These are phyloP conservation scores for Elsinoe arachidis DNA, from an alignment of 2,329 filamentous ascomycete genomes.

Conservation along the genomic window DNA sequence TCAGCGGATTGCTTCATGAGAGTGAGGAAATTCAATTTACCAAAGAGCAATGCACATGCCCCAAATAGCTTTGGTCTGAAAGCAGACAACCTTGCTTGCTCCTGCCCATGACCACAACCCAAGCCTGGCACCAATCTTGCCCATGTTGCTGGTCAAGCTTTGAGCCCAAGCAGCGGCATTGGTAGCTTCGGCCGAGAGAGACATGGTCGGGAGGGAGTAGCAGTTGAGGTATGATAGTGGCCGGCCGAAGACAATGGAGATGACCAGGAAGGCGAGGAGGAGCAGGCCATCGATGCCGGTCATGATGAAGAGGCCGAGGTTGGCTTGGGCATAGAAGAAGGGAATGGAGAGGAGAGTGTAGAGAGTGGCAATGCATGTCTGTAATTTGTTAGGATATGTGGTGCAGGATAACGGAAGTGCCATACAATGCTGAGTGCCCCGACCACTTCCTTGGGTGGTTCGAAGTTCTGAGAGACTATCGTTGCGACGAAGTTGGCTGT, in stretches of 20 bases:
- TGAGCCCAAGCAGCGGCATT: conserved; percentile 48
- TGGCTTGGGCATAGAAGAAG: conserved; percentile 72
- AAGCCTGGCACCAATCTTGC: conserved; percentile 42
- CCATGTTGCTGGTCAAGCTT: conserved; percentile 44
- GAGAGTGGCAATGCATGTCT: conserved; percentile 71
- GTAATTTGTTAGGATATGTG: neutral
- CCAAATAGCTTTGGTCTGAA: conserved; percentile 81
- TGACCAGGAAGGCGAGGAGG: conserved; percentile 67
- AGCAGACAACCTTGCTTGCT: conserved; percentile 59
- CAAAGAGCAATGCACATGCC: conserved; percentile 72
- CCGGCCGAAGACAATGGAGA: conserved; percentile 68
- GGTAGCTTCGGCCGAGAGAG: conserved; percentile 35
- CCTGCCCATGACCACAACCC: conserved; percentile 49
- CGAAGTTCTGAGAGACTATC: conserved; percentile 57
- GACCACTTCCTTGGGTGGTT: conserved; percentile 63
- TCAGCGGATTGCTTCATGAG: neutral
- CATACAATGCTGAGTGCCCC: conserved; percentile 73
- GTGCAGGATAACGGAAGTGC: conserved; percentile 20
- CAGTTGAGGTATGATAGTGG: conserved; percentile 74
- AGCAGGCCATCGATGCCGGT: conserved; percentile 58
- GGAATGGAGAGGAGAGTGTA: conserved; percentile 64
- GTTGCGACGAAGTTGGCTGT: conserved; percentile 72
- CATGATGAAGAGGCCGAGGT: conserved; percentile 65
- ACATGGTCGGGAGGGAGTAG: conserved; percentile 43
- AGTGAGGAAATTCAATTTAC: conserved; percentile 33